phyloP scores from a whole-genome alignment of 352 stramenopile genomes.

The Phytophthora niederhauseri region DNA sequence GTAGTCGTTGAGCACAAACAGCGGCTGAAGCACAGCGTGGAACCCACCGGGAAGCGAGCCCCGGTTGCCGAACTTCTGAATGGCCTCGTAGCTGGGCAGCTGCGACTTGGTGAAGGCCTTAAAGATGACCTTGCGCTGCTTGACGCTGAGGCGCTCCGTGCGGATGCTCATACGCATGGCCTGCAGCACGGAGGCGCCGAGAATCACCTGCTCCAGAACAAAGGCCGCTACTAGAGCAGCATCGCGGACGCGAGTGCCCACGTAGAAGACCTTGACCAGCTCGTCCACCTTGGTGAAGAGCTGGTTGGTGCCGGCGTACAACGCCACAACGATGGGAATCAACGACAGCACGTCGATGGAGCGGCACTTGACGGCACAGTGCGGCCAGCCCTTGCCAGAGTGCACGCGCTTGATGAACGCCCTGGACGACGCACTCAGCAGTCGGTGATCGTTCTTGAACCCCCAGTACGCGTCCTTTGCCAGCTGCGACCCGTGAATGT shows the following conservation, averaged over 20 bases:
- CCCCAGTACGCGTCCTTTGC: conserved; percentile 85
- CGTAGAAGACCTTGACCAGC: conserved; percentile 82
- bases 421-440: conserved; percentile 71
- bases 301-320: conserved; percentile 81
- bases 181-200: conserved; percentile 76
- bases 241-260: conserved; percentile 71
- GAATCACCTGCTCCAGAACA: conserved; percentile 81
- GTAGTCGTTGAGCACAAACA: conserved; percentile 85
- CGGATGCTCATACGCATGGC: conserved; percentile 88
- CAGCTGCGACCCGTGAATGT: conserved; percentile 73
- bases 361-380: conserved; percentile 77
- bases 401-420: conserved; percentile 83
- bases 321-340: conserved; percentile 73
- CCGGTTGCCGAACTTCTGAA: conserved; percentile 86
- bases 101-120: conserved; percentile 88
- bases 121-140: conserved; percentile 86
- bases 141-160: conserved; percentile 76
- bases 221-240: conserved; percentile 74
- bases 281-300: conserved; percentile 85
- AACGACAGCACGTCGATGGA: conserved; percentile 83
- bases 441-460: conserved; percentile 80
- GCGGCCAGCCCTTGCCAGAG: conserved; percentile 67
- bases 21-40: conserved; percentile 72
- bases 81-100: conserved; percentile 78
- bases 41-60: conserved; percentile 72